Evolutionary conservation across 345 rosid species (phyloP), one percentile per base, ranked within the genome.

Genomic region (Theobroma cacao): DNA sequence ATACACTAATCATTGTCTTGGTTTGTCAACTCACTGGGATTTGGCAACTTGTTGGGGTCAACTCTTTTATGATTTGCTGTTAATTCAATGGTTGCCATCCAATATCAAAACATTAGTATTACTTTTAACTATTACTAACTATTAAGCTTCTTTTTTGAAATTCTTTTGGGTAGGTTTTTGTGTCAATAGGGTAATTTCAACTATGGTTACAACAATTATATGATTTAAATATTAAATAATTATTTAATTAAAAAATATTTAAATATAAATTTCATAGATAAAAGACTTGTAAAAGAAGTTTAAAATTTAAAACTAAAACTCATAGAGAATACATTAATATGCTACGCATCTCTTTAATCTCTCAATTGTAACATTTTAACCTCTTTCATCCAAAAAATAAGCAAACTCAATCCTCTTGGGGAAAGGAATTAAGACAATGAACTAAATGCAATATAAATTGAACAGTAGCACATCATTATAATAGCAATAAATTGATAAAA

Each of bases 1-100:
- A 71, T 48, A 48, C 43, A 48, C 43, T 17, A 50, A 71, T 71
- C 75, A 50, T 71, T 71, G 59, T 60, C 31, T 71, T 71, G 60
- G 28, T 50, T 71, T 30, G 41, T 71, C 75, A 31, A 71, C 43
- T 50, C 24, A 18, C 28, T 68, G 4, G 56, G 73, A 15, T 43
- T 17, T 7, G 15, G 13, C 55, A 15, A 45, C 24, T 15, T 45
- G 12, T 30, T 71, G 41, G 20, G 26, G 75, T 71, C 53, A 24
- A 67, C 72, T 48, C 36, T 43, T 67, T 68, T 8, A 55, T 43
- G 11, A 12, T 34, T 41, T 64, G 7, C 14, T 55, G 4, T 53
- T 53, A 2, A 53, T n/a, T 53, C 6, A 4, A 8, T 20, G 4
- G 3, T 48, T 14, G 15, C 17, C 8, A 20, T n/a, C 59, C 59